Conservation (phyloP, 108 stramenopile genomes). For the Seminavis robusta region DNA sequence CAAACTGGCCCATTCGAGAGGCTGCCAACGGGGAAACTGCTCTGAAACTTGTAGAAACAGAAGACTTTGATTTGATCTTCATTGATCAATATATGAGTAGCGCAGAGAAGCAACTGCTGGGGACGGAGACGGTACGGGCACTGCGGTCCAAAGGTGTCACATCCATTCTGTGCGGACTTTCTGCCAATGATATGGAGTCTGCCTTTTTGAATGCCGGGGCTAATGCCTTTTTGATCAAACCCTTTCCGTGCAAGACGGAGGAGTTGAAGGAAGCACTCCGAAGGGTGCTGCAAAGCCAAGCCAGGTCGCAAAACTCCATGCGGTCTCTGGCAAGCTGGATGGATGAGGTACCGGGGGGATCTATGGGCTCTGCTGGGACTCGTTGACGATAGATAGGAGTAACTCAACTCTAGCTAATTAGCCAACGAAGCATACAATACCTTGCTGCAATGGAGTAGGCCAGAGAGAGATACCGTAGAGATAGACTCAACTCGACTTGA, state of each 20-base stretch:
- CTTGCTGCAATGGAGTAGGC: too few species aligned
- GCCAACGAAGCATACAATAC: too few species aligned
- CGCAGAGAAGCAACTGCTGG: conserved; percentile 18
- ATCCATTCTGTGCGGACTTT: conserved; percentile 16
- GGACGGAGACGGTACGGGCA: conserved; percentile 15
- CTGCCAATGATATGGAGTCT: conserved; percentile 45
- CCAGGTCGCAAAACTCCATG: too few species aligned
- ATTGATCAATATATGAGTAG: conserved; percentile 25
- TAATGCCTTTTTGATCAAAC: conserved; percentile 47
- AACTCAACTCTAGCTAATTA: too few species aligned
- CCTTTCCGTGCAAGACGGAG: conserved; percentile 37
- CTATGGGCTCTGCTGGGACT: too few species aligned
- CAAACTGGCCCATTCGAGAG: conserved; percentile 15
- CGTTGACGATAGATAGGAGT: too few species aligned
- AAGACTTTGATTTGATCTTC: conserved; percentile 20
- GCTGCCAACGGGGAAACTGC: conserved; percentile 30
- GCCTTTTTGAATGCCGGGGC: conserved; percentile 45
- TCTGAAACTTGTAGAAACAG: conserved; percentile 10
- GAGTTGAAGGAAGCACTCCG: not conserved
- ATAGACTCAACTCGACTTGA: too few species aligned
- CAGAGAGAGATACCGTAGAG: too few species aligned
- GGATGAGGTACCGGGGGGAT: too few species aligned
- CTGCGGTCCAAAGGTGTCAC: conserved; percentile 8
- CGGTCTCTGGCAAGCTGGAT: too few species aligned
- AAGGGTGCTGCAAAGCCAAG: too few species aligned